Evolutionary conservation across 805 yeast genomes (phyloP).

Genomic region (Scheffersomyces lignosus): DNA sequence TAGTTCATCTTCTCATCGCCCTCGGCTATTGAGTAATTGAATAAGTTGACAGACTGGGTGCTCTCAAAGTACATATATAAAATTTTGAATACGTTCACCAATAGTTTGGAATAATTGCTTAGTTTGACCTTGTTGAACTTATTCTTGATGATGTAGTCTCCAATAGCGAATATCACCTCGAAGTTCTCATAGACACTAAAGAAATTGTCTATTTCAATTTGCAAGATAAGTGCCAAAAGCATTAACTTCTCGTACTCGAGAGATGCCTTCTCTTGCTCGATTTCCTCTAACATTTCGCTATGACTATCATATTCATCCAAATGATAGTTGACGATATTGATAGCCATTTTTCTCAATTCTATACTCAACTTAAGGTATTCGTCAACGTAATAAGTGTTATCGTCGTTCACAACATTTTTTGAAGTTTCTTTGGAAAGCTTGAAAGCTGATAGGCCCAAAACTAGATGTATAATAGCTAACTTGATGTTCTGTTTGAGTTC

Average conservation of each 20-base stretch:
- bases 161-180: slow-evolving; percentile 41
- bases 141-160: slow-evolving; percentile 29
- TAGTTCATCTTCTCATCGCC: slow-evolving; percentile 39
- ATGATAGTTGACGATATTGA: slow-evolving; percentile 38
- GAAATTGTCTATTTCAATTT: slow-evolving; percentile 36
- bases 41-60: slow-evolving; percentile 49
- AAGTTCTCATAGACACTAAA: slow-evolving; percentile 44
- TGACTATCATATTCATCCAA: slow-evolving; percentile 40
- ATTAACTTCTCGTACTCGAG: slow-evolving; percentile 31
- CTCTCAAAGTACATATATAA: slow-evolving; percentile 43
- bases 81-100: slow-evolving; percentile 30
- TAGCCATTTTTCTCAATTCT: slow-evolving; percentile 34
- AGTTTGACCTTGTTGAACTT: slow-evolving; percentile 12
- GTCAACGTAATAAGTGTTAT: slow-evolving; percentile 17
- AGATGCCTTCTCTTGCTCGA: slow-evolving; percentile 11
- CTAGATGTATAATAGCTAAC: slow-evolving; percentile 21
- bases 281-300: slow-evolving; percentile 11
- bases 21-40: slow-evolving; percentile 44
- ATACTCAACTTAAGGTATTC: slow-evolving; percentile 28
- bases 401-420: slow-evolving; percentile 11
- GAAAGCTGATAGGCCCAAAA: slow-evolving; percentile 25
- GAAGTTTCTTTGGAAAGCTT: slow-evolving; percentile 7
- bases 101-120: slow-evolving; percentile 24
- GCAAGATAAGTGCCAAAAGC: slow-evolving; percentile 36
- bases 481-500: slow-evolving; percentile 18